Percentiles rank a stretch among this genome's conserved stretches.
These are phyloP conservation scores for Yamadazyma scolyti DNA, from an alignment of 805 yeast species.

Conservation along the genomic window DNA sequence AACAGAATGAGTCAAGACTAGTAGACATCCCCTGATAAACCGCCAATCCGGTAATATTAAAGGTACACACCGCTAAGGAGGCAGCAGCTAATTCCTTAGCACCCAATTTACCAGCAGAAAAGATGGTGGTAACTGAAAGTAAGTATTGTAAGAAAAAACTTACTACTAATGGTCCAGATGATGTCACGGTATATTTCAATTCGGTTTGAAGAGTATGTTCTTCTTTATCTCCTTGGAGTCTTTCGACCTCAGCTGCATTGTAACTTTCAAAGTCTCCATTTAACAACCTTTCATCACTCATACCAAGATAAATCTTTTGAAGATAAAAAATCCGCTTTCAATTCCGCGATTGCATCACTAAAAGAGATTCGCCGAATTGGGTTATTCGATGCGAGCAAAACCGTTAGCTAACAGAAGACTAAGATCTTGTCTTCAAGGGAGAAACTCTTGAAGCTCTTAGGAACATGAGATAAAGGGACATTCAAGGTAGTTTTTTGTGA, in stretches of 20 bases:
- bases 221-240: background rate
- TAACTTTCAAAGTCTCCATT: conserved; percentile 11
- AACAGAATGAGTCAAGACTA: conserved; percentile 73
- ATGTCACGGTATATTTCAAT: conserved; percentile 19
- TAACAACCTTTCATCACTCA: conserved; percentile 12
- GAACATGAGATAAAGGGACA: conserved; percentile 1
- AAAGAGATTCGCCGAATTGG: background rate
- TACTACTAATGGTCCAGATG: conserved; percentile 59
- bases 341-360: background rate
- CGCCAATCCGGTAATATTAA: conserved; percentile 69
- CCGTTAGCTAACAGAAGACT: conserved; percentile 7
- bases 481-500: background rate
- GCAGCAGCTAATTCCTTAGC: conserved; percentile 77
- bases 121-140: conserved; percentile 68
- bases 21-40: conserved; percentile 79
- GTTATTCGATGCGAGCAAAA: background rate
- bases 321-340: background rate
- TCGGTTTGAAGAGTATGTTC: conserved; percentile 11
- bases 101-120: conserved; percentile 77
- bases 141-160: conserved; percentile 70
- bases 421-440: conserved; percentile 1
- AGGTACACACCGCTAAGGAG: conserved; percentile 75
- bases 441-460: conserved; percentile 5
- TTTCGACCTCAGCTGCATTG: conserved; percentile 2
- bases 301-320: too few relatives aligned